These are phyloP conservation scores for Aspergillus brasiliensis DNA, from an alignment of 2,329 filamentous ascomycete species.

Conservation along the genomic window DNA sequence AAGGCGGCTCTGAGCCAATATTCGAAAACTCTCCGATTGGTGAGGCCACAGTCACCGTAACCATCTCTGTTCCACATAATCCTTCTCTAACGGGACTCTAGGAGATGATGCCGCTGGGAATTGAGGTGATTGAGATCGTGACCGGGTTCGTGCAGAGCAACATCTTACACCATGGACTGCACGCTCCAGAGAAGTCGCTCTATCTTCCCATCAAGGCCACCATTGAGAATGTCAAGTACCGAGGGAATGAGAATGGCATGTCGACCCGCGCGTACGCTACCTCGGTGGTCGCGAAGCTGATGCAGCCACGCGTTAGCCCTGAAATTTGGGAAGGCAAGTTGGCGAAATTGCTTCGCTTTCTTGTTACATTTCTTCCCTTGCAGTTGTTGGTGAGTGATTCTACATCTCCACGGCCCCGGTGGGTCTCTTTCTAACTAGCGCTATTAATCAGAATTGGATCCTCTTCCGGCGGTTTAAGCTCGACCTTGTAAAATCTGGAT, in stretches of 20 bases:
- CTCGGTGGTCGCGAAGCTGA: constrained; percentile 7
- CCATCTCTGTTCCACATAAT: no score
- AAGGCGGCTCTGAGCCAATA: constrained; percentile 9
- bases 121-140: constrained; percentile 4
- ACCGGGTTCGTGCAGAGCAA: constrained; percentile 9
- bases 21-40: constrained; percentile 1
- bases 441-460: not conserved
- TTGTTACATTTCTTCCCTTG: not conserved
- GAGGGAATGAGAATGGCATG: constrained; percentile 21
- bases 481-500: no score
- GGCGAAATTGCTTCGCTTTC: not conserved
- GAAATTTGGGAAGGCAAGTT: constrained; percentile 5
- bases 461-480: not conserved
- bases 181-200: not conserved
- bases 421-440: not conserved
- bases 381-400: not conserved
- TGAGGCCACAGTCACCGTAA: not conserved
- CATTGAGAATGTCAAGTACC: constrained; percentile 18
- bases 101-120: not conserved
- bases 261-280: constrained; percentile 14
- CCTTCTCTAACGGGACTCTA: no score
- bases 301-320: not conserved
- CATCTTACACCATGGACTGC: not conserved
- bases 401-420: not conserved
- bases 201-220: not conserved